Evolutionary conservation across 2,329 filamentous ascomycete species (phyloP).

Genomic region (Ophiostoma australiae): DNA sequence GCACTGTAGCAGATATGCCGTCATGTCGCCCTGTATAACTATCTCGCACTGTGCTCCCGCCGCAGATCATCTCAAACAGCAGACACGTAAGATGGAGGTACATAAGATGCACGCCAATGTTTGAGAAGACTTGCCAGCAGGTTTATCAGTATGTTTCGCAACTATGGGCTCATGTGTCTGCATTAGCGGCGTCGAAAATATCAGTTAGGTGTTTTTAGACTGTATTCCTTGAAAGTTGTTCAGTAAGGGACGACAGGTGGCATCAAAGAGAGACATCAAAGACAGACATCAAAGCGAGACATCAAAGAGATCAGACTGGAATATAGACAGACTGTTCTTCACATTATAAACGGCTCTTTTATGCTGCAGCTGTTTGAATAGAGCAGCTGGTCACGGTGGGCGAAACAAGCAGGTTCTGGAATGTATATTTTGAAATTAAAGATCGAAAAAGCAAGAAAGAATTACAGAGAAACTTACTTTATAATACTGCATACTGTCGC

Average conservation of each 20-base stretch:
- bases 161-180: background rate
- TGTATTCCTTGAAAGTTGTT: background rate
- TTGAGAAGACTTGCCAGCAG: background rate
- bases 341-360: too few relatives aligned
- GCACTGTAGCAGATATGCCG: background rate
- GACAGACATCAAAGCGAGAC: too few relatives aligned
- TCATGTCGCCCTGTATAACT: background rate
- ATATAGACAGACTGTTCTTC: too few relatives aligned
- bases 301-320: too few relatives aligned
- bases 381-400: background rate
- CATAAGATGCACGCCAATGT: background rate
- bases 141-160: slow-evolving; percentile 2
- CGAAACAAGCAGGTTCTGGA: background rate
- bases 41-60: background rate
- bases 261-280: background rate
- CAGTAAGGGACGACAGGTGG: background rate
- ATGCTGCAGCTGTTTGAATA: too few relatives aligned
- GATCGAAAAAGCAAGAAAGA: background rate
- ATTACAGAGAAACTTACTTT: background rate
- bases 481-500: too few relatives aligned
- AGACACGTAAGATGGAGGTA: background rate
- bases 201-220: background rate
- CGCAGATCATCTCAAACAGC: background rate
- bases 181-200: background rate
- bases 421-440: background rate